Percentiles rank a stretch among this genome's conserved stretches.
Evolutionary conservation across 805 yeast genomes (phyloP).

Genomic region (Candida koratica): DNA sequence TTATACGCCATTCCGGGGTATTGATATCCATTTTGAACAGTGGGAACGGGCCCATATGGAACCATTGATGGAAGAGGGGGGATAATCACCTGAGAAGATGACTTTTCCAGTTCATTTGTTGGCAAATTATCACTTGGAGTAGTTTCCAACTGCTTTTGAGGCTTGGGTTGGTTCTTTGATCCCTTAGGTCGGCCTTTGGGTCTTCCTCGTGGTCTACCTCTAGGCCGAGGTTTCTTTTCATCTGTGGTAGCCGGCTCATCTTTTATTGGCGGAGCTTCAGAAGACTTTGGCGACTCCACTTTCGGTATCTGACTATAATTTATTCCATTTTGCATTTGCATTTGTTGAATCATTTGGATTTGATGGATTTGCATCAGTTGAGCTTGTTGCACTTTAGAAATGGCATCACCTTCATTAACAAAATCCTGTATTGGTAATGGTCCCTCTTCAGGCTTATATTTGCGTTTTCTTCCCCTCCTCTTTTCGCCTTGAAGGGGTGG

Average conservation of each 20-base stretch:
- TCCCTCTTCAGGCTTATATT: background rate
- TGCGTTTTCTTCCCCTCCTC: background rate
- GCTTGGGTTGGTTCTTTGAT: background rate
- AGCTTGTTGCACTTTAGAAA: slow-evolving; percentile 6
- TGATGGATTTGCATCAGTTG: slow-evolving; percentile 7
- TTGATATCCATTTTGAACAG: slow-evolving; percentile 2
- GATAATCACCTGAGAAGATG: too few species aligned
- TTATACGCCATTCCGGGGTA: slow-evolving; percentile 3
- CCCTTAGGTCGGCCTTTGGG: background rate
- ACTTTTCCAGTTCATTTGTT: too few species aligned
- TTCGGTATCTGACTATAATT: too few species aligned
- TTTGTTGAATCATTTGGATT: slow-evolving; percentile 7
- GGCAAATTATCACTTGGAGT: too few species aligned
- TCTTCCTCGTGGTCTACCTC: background rate
- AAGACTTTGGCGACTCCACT: too few species aligned
- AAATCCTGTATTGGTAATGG: slow-evolving; percentile 3
- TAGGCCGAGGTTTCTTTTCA: too few species aligned
- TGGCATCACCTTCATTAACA: background rate
- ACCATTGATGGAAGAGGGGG: background rate
- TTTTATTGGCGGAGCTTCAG: too few species aligned
- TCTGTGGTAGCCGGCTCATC: too few species aligned
- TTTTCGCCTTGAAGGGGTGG: background rate
- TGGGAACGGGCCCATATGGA: slow-evolving; percentile 1
- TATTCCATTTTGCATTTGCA: slow-evolving; percentile 1
- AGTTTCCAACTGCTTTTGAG: background rate